Evolutionary conservation across 1,139 yeast genomes (phyloP).

Genomic region (Sugiyamaella pinicola): DNA sequence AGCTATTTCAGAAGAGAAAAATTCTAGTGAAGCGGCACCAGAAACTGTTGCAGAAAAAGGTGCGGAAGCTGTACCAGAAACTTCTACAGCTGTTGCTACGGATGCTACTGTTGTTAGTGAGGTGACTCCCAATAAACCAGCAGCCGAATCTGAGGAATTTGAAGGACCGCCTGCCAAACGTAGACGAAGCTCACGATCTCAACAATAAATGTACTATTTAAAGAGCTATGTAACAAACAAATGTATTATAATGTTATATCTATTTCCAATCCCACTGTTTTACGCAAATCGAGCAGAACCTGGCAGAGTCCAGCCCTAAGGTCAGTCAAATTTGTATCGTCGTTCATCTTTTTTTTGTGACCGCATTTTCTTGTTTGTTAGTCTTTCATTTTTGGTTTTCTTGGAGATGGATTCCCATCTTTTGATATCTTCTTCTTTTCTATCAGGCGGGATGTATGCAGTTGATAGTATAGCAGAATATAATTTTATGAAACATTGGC

Average conservation of each 20-base stretch:
- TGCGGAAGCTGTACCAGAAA: not conserved
- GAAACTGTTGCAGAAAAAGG: not conserved
- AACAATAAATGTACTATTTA: not conserved
- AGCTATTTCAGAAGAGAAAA: not conserved
- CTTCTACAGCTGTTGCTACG: not conserved
- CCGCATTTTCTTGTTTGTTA: constrained; percentile 54
- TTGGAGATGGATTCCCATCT: constrained; percentile 59
- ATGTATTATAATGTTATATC: not conserved
- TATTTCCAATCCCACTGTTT: no score
- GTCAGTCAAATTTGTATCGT: constrained; percentile 21
- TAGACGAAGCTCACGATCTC: constrained; percentile 10
- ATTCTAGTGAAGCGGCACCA: not conserved
- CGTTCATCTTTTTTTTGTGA: constrained; percentile 60
- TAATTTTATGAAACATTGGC: constrained; percentile 62
- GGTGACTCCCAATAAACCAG: not conserved
- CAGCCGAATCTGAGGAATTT: not conserved
- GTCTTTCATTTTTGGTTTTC: constrained; percentile 52
- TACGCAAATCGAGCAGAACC: no score
- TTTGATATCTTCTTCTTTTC: constrained; percentile 50
- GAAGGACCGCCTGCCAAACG: constrained; percentile 12
- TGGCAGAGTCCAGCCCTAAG: no score
- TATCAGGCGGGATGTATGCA: constrained; percentile 55
- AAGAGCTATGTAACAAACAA: not conserved
- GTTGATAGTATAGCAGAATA: constrained; percentile 53
- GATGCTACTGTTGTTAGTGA: not conserved